Evolutionary conservation across 129 eudicot genomes (phyloP).

Genomic region (Centella asiatica): DNA sequence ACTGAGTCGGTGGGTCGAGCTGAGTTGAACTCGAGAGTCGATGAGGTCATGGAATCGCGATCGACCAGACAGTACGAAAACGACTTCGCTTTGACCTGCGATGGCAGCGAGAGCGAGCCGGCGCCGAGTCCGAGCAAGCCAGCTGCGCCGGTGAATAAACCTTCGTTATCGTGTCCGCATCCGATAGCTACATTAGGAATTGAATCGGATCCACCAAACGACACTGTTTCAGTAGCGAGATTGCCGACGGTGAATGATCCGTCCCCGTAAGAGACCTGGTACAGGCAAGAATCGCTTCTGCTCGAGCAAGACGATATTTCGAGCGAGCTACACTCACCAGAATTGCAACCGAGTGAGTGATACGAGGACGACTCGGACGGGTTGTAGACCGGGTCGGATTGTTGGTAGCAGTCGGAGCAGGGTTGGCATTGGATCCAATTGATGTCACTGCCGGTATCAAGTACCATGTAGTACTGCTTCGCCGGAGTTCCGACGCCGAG

Average conservation of each 20-base stretch:
- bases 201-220: constrained; percentile 40
- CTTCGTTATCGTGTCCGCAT: constrained; percentile 75
- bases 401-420: constrained; percentile 64
- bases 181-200: constrained; percentile 56
- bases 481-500: constrained; percentile 72
- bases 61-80: constrained; percentile 71
- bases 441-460: constrained; percentile 77
- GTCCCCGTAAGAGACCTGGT: constrained; percentile 83
- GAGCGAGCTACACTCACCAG: constrained; percentile 34
- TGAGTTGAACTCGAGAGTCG: constrained; percentile 66
- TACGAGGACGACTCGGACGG: constrained; percentile 43
- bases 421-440: constrained; percentile 82
- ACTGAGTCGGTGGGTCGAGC: constrained; percentile 39
- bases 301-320: constrained; percentile 42
- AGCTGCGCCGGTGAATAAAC: constrained; percentile 56
- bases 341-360: constrained; percentile 27
- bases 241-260: constrained; percentile 73
- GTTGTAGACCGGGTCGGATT: constrained; percentile 47
- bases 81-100: constrained; percentile 58
- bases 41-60: constrained; percentile 50
- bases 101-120: constrained; percentile 47
- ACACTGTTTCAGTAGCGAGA: constrained; percentile 62
- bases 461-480: constrained; percentile 37
- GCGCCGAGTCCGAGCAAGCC: constrained; percentile 65
- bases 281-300: constrained; percentile 31